Base-by-base conservation (phyloP, 352 stramenopile genomes). In the Pythium aquatile region DNA sequence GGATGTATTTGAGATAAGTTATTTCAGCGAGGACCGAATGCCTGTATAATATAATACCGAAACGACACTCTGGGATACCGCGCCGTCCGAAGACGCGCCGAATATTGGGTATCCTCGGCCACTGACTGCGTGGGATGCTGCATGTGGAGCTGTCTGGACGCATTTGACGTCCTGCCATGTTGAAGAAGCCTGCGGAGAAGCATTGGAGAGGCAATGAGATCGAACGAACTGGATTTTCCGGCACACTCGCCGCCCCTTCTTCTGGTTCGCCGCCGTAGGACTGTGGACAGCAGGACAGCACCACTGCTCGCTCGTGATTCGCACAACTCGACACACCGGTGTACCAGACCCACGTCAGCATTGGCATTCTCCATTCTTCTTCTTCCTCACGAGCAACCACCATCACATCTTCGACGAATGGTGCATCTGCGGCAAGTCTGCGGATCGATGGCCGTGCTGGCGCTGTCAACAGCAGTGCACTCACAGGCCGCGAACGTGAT, bases 41-140 rank as follows among this genome's bases (percentile, higher is more conserved):
- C 37, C 39, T 61, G 14, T 53, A 32, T 52, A 17, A 32, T 39
- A n/a, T 16, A 5, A 61, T 61, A 61, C 39, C 39, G 55, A 61
- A 61, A 61, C 55, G 55, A 42, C 55, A 29, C 55, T 1, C 14
- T 16, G 29, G n/a, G 5, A 40, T 11, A 8, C 17, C 17, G 48
- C 14, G 28, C 26, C 24, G 29, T 42, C 49, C 16, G 49, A 56
- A 42, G 30, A 42, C 7, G 49, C 49, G 30, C 28, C 13, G 49
- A 54, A 54, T 35, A 35, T 57, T 57, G 32, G 17, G 29, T 57
- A 57, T 39, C 51, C 10, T n/a, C 17, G 51, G 29, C 28, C 26
- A 35, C 13, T 54, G 11, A 16, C 11, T 20, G 24, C 11, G 47
- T 54, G 47, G 9, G 47, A 54, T 54, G 26, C 1, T 54, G 14